Percentiles rank a stretch among this genome's conserved stretches.
Evolutionary conservation across 352 stramenopile species (phyloP).

Genomic region (Pythium phragmitis): DNA sequence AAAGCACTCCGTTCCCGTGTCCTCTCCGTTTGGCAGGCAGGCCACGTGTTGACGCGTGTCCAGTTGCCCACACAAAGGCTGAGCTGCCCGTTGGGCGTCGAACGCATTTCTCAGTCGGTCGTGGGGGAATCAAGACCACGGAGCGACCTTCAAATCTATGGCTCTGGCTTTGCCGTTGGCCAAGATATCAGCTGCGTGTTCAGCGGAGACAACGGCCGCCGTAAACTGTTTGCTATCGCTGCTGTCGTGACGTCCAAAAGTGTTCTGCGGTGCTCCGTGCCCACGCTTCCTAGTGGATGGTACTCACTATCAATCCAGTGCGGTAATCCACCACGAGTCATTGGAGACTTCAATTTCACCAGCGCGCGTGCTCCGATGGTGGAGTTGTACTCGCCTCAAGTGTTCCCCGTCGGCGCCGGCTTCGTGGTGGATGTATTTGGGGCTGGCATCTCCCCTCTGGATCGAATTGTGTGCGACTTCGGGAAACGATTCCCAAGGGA

Average conservation of each 20-base stretch:
- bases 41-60: constrained; percentile 7
- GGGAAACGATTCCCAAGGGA: not conserved
- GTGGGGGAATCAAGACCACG: not conserved
- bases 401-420: constrained; percentile 17
- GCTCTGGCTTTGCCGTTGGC: constrained; percentile 12
- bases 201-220: not conserved
- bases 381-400: constrained; percentile 23
- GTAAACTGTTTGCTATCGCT: not conserved
- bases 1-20: not conserved
- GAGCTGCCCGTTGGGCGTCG: constrained; percentile 13
- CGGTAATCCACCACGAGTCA: not conserved
- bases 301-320: constrained; percentile 18
- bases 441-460: constrained; percentile 15
- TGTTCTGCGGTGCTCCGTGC: constrained; percentile 6
- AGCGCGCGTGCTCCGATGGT: constrained; percentile 1
- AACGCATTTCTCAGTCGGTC: constrained; percentile 1
- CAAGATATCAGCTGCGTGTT: constrained; percentile 16
- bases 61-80: not conserved
- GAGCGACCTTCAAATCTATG: constrained; percentile 7
- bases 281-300: constrained; percentile 1
- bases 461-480: constrained; percentile 22
- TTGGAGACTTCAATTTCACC: constrained; percentile 7
- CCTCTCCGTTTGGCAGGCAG: constrained; percentile 15
- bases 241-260: constrained; percentile 10
- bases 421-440: constrained; percentile 24